A percentile compares a stretch with the other conserved stretches of the same genome.
Evolutionary conservation across 1,284 basidiomycete genomes (phyloP).

Genomic region (Trametes polyzona): DNA sequence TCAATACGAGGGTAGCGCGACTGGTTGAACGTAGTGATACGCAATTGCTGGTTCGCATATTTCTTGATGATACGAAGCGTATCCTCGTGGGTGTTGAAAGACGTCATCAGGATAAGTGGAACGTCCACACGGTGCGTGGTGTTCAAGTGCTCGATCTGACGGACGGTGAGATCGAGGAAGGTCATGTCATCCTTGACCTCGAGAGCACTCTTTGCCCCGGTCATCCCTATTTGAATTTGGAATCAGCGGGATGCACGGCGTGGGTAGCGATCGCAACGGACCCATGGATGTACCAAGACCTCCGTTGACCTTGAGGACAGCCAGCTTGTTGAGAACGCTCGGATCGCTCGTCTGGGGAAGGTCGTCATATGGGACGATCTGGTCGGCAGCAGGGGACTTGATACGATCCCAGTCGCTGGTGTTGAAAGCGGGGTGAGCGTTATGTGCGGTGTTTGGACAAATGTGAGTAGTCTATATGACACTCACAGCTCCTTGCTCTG

Average conservation of each 20-base stretch:
- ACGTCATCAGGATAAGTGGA: conserved; percentile 99
- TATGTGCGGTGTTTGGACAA: conserved; percentile 3
- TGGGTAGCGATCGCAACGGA: conserved; percentile 33
- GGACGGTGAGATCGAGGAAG: conserved; percentile 96
- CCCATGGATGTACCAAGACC: conserved; percentile 99
- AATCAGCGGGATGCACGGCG: background rate
- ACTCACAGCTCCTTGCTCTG: conserved; percentile 93
- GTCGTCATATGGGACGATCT: conserved; percentile 88
- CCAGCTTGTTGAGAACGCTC: conserved; percentile 88
- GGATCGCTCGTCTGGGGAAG: conserved; percentile 69
- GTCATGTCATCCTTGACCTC: conserved; percentile 99
- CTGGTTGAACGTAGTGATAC: conserved; percentile 97
- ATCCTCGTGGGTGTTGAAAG: conserved; percentile 99
- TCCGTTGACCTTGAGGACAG: conserved; percentile 99
- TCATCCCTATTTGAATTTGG: conserved; percentile 79
- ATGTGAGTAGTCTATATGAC: conserved; percentile 8
- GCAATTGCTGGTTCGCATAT: conserved; percentile 97
- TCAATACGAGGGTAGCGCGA: conserved; percentile 97
- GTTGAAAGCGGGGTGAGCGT: conserved; percentile 39
- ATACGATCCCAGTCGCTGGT: conserved; percentile 99
- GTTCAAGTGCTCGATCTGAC: conserved; percentile 94
- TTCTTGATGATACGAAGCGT: conserved; percentile 99
- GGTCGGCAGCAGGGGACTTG: conserved; percentile 91
- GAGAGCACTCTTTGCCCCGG: conserved; percentile 89
- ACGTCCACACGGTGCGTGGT: conserved; percentile 80